These are phyloP conservation scores for Musa beccarii DNA, from an alignment of 176 grass and related monocot species.

Conservation along the genomic window DNA sequence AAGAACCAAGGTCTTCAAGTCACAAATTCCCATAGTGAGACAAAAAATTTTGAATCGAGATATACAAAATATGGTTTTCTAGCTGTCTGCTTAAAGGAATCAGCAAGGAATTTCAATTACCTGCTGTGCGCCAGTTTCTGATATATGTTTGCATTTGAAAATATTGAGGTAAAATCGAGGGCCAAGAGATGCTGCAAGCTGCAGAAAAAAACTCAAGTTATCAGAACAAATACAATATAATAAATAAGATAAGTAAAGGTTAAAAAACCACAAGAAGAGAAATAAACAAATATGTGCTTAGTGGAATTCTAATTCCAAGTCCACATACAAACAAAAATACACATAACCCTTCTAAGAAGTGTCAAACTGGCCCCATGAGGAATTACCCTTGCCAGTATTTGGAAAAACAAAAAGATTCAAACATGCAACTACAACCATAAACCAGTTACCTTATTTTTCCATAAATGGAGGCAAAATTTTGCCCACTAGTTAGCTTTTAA, in stretches of 20 bases:
- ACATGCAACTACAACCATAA: no score
- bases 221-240: neutral
- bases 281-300: no score
- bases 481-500: no score
- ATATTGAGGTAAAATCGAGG: slow-evolving; percentile 99
- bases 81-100: neutral
- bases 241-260: neutral
- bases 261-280: neutral
- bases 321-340: no score
- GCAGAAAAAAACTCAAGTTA: slow-evolving; percentile 23
- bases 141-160: slow-evolving; percentile 99
- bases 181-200: slow-evolving; percentile 93
- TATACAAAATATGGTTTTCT: neutral
- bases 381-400: no score
- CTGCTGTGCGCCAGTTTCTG: slow-evolving; percentile 98
- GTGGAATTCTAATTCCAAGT: no score
- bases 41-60: neutral
- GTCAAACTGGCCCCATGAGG: no score
- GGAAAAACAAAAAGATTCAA: no score
- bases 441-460: no score
- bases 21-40: neutral
- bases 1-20: slow-evolving; percentile 1
- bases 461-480: no score
- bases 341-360: no score
- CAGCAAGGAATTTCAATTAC: slow-evolving; percentile 26